A percentile compares a stretch with the other conserved stretches of the same genome.
These are phyloP conservation scores for Flaveria floridana DNA, from an alignment of 140 eudicot genomes.

Conservation along the genomic window DNA sequence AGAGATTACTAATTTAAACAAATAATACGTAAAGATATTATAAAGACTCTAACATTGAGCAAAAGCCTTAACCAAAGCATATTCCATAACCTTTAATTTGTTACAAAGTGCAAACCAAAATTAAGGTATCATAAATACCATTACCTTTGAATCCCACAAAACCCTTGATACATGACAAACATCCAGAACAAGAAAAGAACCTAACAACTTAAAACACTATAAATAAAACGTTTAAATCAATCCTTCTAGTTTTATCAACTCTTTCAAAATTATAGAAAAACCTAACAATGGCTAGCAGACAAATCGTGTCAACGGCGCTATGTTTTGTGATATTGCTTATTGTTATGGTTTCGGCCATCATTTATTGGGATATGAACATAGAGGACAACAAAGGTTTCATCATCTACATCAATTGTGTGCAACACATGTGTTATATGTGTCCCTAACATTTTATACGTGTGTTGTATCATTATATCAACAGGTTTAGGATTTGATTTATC, in stretches of 20 bases:
- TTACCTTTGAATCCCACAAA: slow-evolving; percentile 24
- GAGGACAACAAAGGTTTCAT: background rate
- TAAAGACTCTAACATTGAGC: slow-evolving; percentile 12
- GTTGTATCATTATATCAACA: slow-evolving; percentile 7
- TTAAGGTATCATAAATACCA: background rate
- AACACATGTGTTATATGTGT: background rate
- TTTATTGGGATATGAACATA: slow-evolving; percentile 18
- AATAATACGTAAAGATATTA: too few species aligned
- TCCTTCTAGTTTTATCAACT: background rate
- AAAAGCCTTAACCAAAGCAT: slow-evolving; percentile 39
- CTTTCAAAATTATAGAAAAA: background rate
- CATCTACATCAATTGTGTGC: background rate
- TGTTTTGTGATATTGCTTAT: background rate
- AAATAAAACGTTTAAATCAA: background rate
- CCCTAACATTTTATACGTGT: background rate
- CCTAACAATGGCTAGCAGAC: slow-evolving; percentile 4
- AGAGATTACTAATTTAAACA: too few species aligned
- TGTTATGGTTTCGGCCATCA: background rate
- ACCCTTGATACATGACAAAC: slow-evolving; percentile 9
- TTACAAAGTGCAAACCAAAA: slow-evolving; percentile 7
- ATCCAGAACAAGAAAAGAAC: slow-evolving; percentile 34
- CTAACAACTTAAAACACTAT: background rate
- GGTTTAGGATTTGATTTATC: slow-evolving; percentile 19
- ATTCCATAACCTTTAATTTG: slow-evolving; percentile 25
- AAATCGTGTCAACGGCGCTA: background rate